Percentiles rank a stretch among this genome's conserved stretches.
These are phyloP conservation scores for Papilionanthe hybrid DNA, from an alignment of 116 monocot species.

Conservation along the genomic window DNA sequence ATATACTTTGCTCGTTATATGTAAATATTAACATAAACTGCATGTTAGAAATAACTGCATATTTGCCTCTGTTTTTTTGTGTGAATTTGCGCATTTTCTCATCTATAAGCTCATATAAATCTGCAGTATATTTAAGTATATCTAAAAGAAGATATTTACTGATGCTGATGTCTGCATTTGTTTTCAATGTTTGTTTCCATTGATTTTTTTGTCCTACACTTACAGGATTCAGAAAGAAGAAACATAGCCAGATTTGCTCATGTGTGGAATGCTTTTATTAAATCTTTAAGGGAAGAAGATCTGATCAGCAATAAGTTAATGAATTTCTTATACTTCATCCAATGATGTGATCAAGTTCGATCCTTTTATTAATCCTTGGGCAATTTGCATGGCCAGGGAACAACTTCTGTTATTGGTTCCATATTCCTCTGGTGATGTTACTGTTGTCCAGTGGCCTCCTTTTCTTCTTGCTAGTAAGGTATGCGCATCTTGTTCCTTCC, in stretches of 20 bases:
- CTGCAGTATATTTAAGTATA: background rate
- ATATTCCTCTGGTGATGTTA: constrained; percentile 57
- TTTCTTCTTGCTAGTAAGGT: constrained; percentile 99
- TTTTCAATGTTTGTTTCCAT: background rate
- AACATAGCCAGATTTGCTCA: constrained; percentile 75
- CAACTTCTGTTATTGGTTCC: constrained; percentile 80
- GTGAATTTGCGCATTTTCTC: background rate
- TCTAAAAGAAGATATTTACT: background rate
- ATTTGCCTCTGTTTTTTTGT: background rate
- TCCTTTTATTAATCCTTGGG: background rate
- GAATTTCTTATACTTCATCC: background rate
- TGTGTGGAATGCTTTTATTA: constrained; percentile 90
- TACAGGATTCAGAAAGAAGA: constrained; percentile 50
- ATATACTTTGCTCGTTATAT: background rate
- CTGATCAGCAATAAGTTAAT: constrained; percentile 71
- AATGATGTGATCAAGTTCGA: background rate
- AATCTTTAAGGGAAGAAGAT: constrained; percentile 74
- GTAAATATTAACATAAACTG: background rate
- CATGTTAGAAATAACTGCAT: background rate
- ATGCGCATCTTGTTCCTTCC: background rate
- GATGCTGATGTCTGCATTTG: background rate
- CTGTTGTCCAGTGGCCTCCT: constrained; percentile 97
- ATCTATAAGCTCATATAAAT: background rate
- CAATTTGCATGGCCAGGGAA: constrained; percentile 47
- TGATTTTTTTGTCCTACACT: constrained; percentile 16